Conservation (phyloP, 2,329 filamentous ascomycete species). For the Aspergillus pseudoviridinutans region DNA sequence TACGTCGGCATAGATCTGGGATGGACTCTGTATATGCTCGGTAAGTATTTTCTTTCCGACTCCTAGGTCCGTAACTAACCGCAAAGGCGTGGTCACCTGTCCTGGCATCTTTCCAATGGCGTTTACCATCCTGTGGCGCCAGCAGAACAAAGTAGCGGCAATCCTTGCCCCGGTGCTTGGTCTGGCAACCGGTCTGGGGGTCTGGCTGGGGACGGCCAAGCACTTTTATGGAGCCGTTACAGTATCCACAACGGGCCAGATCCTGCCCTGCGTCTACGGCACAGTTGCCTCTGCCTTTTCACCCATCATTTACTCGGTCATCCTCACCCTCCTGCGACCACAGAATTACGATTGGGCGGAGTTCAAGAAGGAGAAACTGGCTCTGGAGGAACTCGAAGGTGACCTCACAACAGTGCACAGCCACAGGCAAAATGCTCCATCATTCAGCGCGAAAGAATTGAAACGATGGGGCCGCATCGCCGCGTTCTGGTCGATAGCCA, state of each 20-base stretch:
- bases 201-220: conserved; percentile 51
- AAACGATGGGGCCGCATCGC: conserved; percentile 48
- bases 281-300: conserved; percentile 52
- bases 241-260: conserved; percentile 47
- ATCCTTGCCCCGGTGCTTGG: conserved; percentile 50
- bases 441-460: conserved; percentile 32
- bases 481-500: conserved; percentile 46
- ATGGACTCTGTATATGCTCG: conserved; percentile 55
- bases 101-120: conserved; percentile 53
- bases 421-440: neutral
- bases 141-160: conserved; percentile 48
- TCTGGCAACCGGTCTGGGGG: conserved; percentile 48
- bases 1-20: conserved; percentile 53
- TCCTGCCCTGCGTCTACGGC: conserved; percentile 52
- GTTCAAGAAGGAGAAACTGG: conserved; percentile 31
- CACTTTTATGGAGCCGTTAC: conserved; percentile 46
- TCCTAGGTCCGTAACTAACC: neutral
- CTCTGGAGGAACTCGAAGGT: conserved; percentile 23
- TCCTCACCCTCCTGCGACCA: conserved; percentile 46
- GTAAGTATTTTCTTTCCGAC: conserved; percentile 11
- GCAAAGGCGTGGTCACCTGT: conserved; percentile 47
- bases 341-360: conserved; percentile 42
- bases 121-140: conserved; percentile 52
- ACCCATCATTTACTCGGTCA: conserved; percentile 47
- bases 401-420: conserved; percentile 19